A percentile compares a stretch with the other conserved stretches of the same genome.
Evolutionary conservation across 768 basidiomycete genomes (phyloP).

Genomic region (Hydnomerulius pinastri): DNA sequence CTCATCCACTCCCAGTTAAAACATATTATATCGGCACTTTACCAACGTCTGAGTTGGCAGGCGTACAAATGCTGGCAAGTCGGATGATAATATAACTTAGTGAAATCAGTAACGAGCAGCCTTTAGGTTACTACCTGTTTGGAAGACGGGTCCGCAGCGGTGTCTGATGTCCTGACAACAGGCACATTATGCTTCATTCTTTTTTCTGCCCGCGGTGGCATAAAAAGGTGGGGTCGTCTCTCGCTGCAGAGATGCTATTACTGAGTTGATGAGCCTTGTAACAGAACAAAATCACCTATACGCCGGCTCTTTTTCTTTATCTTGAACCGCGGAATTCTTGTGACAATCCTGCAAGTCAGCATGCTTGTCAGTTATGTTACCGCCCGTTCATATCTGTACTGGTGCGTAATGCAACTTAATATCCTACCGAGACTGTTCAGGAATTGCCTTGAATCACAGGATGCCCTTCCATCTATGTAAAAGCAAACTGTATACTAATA

Average conservation of each 20-base stretch:
- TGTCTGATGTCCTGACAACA: slow-evolving; percentile 7
- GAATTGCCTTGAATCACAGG: no score
- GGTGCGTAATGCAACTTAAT: no score
- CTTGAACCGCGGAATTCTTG: slow-evolving; percentile 4
- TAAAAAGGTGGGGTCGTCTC: no score
- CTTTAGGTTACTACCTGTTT: no score
- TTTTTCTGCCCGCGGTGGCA: not conserved
- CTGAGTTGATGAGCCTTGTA: not conserved
- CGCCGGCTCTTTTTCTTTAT: slow-evolving; percentile 1
- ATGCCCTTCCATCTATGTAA: not conserved
- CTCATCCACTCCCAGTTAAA: not conserved
- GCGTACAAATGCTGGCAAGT: slow-evolving; percentile 1
- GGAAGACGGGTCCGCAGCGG: not conserved
- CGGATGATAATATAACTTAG: not conserved
- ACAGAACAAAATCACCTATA: not conserved
- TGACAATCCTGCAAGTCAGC: slow-evolving; percentile 5
- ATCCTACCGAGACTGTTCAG: no score
- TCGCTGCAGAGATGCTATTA: no score
- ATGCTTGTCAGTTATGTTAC: not conserved
- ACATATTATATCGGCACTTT: not conserved
- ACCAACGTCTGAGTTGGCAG: not conserved
- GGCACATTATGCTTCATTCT: not conserved
- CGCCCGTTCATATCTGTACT: not conserved
- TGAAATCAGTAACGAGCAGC: no score
- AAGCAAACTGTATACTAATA: slow-evolving; percentile 1